phyloP scores from a whole-genome alignment of 345 rosid species.

The Isatis tinctoria region DNA sequence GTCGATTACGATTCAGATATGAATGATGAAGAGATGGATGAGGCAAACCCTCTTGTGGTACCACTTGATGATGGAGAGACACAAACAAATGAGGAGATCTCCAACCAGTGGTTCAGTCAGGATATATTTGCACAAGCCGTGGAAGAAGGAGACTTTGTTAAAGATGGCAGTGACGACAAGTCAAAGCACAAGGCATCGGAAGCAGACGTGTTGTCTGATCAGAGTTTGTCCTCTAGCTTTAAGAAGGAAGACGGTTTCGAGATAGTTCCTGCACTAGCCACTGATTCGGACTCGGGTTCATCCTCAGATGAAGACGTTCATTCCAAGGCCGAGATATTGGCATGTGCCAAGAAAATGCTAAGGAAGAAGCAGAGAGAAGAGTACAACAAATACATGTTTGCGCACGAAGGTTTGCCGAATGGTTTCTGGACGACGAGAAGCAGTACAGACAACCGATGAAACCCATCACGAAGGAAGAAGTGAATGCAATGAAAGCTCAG shows the following conservation, averaged over 20 bases:
- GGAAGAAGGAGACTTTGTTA: constrained; percentile 68
- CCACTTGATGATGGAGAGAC: constrained; percentile 58
- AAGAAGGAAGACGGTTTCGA: constrained; percentile 60
- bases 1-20: constrained; percentile 69
- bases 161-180: constrained; percentile 41
- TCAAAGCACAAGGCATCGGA: constrained; percentile 36
- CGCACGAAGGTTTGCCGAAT: constrained; percentile 68
- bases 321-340: constrained; percentile 82
- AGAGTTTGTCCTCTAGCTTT: constrained; percentile 16
- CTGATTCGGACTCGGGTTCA: constrained; percentile 75
- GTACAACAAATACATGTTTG: constrained; percentile 76
- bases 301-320: constrained; percentile 66
- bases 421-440: constrained; percentile 89
- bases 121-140: constrained; percentile 76
- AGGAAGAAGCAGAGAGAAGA: constrained; percentile 84
- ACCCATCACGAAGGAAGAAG: constrained; percentile 83
- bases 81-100: constrained; percentile 65
- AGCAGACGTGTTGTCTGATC: constrained; percentile 17
- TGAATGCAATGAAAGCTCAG: constrained; percentile 81
- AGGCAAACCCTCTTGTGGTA: constrained; percentile 80
- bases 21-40: constrained; percentile 49
- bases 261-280: constrained; percentile 74
- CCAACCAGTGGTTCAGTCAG: constrained; percentile 83
- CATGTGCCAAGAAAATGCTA: constrained; percentile 88
- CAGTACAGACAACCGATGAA: constrained; percentile 70